Conservation (phyloP, 2,329 filamentous ascomycete species). For the Sporothrix variecibatus region DNA sequence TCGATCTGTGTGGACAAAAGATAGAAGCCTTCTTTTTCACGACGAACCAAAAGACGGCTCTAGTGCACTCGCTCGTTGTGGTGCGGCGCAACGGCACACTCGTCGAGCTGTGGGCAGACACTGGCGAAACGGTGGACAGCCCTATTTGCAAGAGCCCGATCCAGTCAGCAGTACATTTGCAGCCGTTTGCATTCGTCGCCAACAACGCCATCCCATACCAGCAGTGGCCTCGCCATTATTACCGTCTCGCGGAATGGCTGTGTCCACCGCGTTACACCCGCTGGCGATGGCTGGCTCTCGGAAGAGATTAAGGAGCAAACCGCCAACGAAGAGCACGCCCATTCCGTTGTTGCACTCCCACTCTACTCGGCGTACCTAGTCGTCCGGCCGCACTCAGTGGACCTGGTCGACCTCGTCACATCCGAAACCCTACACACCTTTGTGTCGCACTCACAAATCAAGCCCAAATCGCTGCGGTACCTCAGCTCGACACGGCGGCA, state of each 20-base stretch:
- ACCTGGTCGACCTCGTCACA: constrained; percentile 62
- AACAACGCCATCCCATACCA: neutral
- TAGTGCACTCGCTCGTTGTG: constrained; percentile 55
- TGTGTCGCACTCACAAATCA: constrained; percentile 54
- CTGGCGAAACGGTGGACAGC: constrained; percentile 46
- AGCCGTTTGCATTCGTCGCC: neutral
- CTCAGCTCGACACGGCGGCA: constrained; percentile 56
- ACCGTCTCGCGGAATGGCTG: constrained; percentile 54
- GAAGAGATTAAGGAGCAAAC: constrained; percentile 47
- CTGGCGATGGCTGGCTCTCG: constrained; percentile 52
- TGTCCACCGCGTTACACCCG: constrained; percentile 50
- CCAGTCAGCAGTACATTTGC: constrained; percentile 51
- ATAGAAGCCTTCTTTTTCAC: constrained; percentile 67
- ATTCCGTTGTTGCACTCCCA: constrained; percentile 61
- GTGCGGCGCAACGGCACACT: constrained; percentile 66
- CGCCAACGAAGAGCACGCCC: constrained; percentile 48
- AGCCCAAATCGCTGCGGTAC: constrained; percentile 60
- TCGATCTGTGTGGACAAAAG: constrained; percentile 60
- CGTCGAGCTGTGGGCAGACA: constrained; percentile 56
- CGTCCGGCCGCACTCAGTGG: constrained; percentile 57
- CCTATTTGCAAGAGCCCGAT: constrained; percentile 56
- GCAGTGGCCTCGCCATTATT: constrained; percentile 43
- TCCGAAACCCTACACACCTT: constrained; percentile 64
- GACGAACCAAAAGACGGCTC: constrained; percentile 39
- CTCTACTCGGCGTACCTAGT: constrained; percentile 62